Conservation (phyloP, 2,329 filamentous ascomycete genomes). For the Penicillium sp. region DNA sequence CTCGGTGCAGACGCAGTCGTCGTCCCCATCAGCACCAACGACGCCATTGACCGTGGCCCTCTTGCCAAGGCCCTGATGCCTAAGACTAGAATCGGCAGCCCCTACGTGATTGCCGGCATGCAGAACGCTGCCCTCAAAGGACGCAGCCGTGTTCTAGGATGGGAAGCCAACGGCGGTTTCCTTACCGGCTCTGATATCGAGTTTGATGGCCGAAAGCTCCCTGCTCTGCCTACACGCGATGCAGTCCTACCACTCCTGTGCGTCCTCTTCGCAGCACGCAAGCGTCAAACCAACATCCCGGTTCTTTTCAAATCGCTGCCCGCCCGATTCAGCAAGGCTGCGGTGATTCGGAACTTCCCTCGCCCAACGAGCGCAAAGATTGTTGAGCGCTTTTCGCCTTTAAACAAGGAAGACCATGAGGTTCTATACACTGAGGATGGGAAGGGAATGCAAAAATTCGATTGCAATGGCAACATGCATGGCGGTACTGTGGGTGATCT, state of each 20-base stretch:
- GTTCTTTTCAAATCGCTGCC: conserved; percentile 31
- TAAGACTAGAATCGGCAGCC: conserved; percentile 37
- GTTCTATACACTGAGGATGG: neutral
- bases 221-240: conserved; percentile 34
- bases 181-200: conserved; percentile 33
- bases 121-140: conserved; percentile 30
- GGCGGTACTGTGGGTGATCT: neutral
- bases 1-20: conserved; percentile 30
- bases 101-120: conserved; percentile 37
- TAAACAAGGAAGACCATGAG: neutral
- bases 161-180: conserved; percentile 38
- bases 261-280: conserved; percentile 29
- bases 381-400: conserved; percentile 28
- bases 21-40: conserved; percentile 36
- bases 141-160: conserved; percentile 29
- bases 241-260: conserved; percentile 33
- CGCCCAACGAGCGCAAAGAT: conserved; percentile 33
- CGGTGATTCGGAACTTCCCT: conserved; percentile 34
- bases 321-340: conserved; percentile 30
- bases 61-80: conserved; percentile 27
- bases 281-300: conserved; percentile 25
- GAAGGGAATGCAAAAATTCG: too few species aligned
- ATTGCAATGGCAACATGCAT: neutral
- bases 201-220: conserved; percentile 27
- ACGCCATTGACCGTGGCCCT: conserved; percentile 33